These are phyloP conservation scores for Annulohypoxylon truncatum DNA, from an alignment of 2,329 filamentous ascomycete species.

Conservation along the genomic window DNA sequence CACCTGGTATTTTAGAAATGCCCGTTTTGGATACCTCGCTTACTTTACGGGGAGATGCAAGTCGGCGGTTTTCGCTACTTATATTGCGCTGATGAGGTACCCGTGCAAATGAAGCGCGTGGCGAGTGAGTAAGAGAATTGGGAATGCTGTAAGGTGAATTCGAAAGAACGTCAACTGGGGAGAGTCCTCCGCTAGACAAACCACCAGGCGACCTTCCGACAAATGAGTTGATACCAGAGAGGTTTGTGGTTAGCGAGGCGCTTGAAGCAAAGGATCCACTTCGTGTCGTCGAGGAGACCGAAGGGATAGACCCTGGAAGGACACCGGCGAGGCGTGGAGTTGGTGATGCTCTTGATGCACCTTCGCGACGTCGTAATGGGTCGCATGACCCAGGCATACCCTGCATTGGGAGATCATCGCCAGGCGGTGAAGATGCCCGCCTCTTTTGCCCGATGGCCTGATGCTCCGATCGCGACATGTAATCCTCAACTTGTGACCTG, in stretches of 20 bases:
- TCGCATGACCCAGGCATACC: conserved; percentile 56
- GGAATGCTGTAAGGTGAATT: conserved; percentile 63
- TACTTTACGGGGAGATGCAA: conserved; percentile 64
- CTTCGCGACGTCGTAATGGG: conserved; percentile 61
- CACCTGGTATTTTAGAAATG: conserved; percentile 61
- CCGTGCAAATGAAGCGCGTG: conserved; percentile 59
- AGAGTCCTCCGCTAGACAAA: conserved; percentile 59
- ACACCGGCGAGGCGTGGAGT: conserved; percentile 62
- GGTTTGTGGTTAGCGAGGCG: conserved; percentile 58
- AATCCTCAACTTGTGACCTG: conserved; percentile 61
- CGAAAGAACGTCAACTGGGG: conserved; percentile 54
- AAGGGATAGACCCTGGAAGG: conserved; percentile 57
- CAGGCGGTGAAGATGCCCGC: conserved; percentile 65
- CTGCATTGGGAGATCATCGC: conserved; percentile 59
- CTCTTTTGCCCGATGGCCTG: conserved; percentile 64
- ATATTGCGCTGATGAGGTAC: conserved; percentile 59
- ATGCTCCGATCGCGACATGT: conserved; percentile 50
- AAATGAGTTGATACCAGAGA: conserved; percentile 57
- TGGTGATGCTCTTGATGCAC: conserved; percentile 63
- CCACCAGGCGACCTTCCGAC: conserved; percentile 62
- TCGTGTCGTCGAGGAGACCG: conserved; percentile 58
- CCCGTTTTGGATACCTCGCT: conserved; percentile 61
- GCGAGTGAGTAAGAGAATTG: conserved; percentile 62
- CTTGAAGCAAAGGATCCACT: conserved; percentile 62
- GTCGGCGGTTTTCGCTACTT: conserved; percentile 55